phyloP scores from a whole-genome alignment of 2,329 filamentous ascomycete species.

The Colletotrichum orbiculare region DNA sequence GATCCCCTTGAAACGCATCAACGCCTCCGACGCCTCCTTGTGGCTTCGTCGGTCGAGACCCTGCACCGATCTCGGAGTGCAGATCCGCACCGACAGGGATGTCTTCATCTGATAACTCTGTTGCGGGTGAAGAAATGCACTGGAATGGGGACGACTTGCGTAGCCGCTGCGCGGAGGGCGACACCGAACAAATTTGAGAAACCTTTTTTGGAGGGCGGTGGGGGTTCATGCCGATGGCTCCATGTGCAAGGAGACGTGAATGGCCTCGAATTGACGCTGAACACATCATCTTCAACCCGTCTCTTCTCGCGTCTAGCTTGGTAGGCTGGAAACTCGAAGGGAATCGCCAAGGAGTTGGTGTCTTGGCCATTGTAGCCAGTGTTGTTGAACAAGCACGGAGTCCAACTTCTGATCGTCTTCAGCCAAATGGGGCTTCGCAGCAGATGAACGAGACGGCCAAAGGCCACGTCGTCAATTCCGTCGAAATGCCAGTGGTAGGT shows the following conservation, averaged over 20 bases:
- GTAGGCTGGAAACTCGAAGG: neutral
- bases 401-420: too few species aligned
- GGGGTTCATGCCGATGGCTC: constrained; percentile 25
- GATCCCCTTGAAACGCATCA: constrained; percentile 34
- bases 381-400: too few species aligned
- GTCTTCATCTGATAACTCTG: constrained; percentile 33
- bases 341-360: too few species aligned
- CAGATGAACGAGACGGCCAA: neutral
- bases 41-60: constrained; percentile 15
- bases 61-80: constrained; percentile 32
- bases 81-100: constrained; percentile 29
- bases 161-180: constrained; percentile 19
- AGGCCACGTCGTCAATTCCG: neutral
- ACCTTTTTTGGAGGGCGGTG: constrained; percentile 18
- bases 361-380: too few species aligned
- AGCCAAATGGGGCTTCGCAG: too few species aligned
- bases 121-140: constrained; percentile 24
- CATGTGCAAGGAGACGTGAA: constrained; percentile 25
- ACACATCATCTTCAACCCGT: constrained; percentile 2
- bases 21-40: constrained; percentile 23
- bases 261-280: constrained; percentile 19
- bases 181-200: constrained; percentile 6
- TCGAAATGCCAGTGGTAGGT: constrained; percentile 2
- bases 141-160: constrained; percentile 10
- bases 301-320: constrained; percentile 5